A percentile compares a stretch with the other conserved stretches of the same genome.
These are phyloP conservation scores for Tarenaya hassleriana DNA, from an alignment of 345 rosid genomes.

Conservation along the genomic window DNA sequence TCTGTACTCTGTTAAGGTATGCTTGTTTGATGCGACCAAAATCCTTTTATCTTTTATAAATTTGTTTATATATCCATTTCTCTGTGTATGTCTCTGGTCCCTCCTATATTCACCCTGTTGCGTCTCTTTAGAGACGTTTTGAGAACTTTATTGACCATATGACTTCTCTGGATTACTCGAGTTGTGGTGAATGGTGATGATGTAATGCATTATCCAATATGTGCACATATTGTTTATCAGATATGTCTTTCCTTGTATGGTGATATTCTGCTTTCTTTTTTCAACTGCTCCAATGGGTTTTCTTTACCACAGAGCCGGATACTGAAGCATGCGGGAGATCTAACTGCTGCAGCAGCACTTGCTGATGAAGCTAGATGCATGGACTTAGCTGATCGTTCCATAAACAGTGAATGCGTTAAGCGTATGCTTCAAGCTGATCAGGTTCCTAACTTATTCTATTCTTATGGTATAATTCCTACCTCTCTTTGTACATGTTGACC, in stretches of 20 bases:
- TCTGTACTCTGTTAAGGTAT: slow-evolving; percentile 88
- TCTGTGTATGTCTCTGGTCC: not conserved
- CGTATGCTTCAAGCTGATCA: slow-evolving; percentile 99
- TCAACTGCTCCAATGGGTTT: slow-evolving; percentile 15
- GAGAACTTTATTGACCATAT: slow-evolving; percentile 7
- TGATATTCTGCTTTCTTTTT: slow-evolving; percentile 14
- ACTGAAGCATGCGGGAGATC: slow-evolving; percentile 96
- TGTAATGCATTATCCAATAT: slow-evolving; percentile 7
- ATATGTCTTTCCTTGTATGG: not conserved
- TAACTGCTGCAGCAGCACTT: slow-evolving; percentile 80
- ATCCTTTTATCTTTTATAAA: not conserved
- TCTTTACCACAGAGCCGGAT: slow-evolving; percentile 81
- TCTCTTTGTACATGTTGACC: not conserved
- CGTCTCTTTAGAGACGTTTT: slow-evolving; percentile 10
- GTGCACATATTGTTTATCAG: slow-evolving; percentile 8
- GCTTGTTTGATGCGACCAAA: slow-evolving; percentile 16
- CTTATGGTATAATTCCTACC: not conserved
- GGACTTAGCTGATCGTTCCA: slow-evolving; percentile 96
- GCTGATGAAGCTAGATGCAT: slow-evolving; percentile 99
- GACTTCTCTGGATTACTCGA: slow-evolving; percentile 13
- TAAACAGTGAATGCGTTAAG: slow-evolving; percentile 95
- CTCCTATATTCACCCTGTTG: slow-evolving; percentile 5
- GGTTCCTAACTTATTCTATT: slow-evolving; percentile 39
- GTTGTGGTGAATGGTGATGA: slow-evolving; percentile 9
- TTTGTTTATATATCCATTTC: not conserved